These are phyloP conservation scores for Geotrichum citri-aurantii DNA, from an alignment of 1,139 yeast species.

Conservation along the genomic window DNA sequence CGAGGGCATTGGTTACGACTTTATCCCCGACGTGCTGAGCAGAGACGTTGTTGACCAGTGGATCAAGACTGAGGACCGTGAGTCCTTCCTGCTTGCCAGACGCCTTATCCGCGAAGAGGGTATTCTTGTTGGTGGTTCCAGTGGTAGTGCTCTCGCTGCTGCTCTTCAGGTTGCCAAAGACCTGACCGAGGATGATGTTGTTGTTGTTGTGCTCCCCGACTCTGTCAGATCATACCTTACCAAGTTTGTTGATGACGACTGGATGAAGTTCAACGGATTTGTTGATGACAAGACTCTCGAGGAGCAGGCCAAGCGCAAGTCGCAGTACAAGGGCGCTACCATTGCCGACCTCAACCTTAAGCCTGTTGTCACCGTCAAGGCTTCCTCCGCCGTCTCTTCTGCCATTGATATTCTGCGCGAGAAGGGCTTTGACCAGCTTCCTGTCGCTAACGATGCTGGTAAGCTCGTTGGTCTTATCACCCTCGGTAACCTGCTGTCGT, in stretches of 20 bases:
- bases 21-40: conserved; percentile 74
- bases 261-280: conserved; percentile 81
- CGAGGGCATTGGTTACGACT: conserved; percentile 91
- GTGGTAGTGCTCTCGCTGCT: conserved; percentile 81
- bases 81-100: conserved; percentile 75
- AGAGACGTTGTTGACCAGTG: conserved; percentile 65
- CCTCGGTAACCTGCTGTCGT: conserved; percentile 64
- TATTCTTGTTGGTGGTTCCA: conserved; percentile 80
- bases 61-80: conserved; percentile 84
- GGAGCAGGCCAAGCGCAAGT: conserved; percentile 43
- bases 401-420: conserved; percentile 68
- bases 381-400: conserved; percentile 54
- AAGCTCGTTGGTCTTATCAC: conserved; percentile 74
- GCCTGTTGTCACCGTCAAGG: conserved; percentile 73
- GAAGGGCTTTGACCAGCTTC: conserved; percentile 82
- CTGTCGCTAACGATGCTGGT: conserved; percentile 59
- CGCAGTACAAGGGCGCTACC: conserved; percentile 51
- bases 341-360: conserved; percentile 69
- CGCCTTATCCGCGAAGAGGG: conserved; percentile 83
- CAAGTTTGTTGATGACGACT: conserved; percentile 85
- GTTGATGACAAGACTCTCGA: conserved; percentile 44
- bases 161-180: conserved; percentile 66
- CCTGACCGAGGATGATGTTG: conserved; percentile 64
- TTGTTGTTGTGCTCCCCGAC: conserved; percentile 84
- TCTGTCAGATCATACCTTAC: conserved; percentile 82